A percentile compares a stretch with the other conserved stretches of the same genome.
Evolutionary conservation across 148 eudicot genomes (phyloP).

Genomic region (Arctostaphylos glauca): DNA sequence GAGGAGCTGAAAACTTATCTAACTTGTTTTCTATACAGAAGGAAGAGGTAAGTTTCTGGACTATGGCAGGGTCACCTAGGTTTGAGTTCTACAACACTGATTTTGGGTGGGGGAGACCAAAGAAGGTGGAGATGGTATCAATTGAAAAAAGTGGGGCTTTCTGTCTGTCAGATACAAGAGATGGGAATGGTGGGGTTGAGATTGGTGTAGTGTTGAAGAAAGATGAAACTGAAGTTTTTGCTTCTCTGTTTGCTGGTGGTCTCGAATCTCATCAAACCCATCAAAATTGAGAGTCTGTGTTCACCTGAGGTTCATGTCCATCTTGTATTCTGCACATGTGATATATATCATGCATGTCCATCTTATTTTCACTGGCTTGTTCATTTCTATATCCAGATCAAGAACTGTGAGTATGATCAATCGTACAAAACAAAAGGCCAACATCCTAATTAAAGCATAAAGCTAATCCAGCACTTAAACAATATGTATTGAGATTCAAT

Average conservation of each 20-base stretch:
- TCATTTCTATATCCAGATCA: too few relatives aligned
- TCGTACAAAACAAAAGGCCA: too few relatives aligned
- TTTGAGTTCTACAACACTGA: conserved; percentile 8
- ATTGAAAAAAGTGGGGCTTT: conserved; percentile 6
- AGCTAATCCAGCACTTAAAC: too few relatives aligned
- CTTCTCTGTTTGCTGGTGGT: conserved; percentile 12
- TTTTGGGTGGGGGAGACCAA: conserved; percentile 20
- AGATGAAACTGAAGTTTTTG: conserved; percentile 16
- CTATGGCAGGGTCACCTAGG: conserved; percentile 13
- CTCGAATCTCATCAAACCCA: conserved; percentile 1
- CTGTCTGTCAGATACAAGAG: conserved; percentile 11
- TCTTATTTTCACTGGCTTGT: too few relatives aligned
- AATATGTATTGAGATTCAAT: too few relatives aligned
- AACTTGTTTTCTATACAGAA: neutral
- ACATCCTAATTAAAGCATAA: too few relatives aligned
- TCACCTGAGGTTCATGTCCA: too few relatives aligned
- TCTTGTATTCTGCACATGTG: neutral
- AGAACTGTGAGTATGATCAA: too few relatives aligned
- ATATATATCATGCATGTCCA: too few relatives aligned
- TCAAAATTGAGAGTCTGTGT: neutral
- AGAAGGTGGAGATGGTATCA: conserved; percentile 9
- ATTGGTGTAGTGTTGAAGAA: conserved; percentile 10
- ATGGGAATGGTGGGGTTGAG: conserved; percentile 9
- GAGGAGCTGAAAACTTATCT: neutral
- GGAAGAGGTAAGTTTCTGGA: neutral